phyloP scores from a whole-genome alignment of 148 eudicot species.

The Chenopodium quinoa region DNA sequence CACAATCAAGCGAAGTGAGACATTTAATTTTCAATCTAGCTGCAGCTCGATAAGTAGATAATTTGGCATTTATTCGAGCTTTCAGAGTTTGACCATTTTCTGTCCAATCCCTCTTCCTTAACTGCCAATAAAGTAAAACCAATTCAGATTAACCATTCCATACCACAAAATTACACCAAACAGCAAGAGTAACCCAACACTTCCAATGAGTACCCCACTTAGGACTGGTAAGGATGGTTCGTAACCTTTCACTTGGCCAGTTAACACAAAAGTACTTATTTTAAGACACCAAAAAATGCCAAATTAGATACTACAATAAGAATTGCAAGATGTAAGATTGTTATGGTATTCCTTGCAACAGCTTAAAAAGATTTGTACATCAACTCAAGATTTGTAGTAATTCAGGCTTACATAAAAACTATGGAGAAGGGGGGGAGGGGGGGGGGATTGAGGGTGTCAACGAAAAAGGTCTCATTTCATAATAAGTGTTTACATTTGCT shows the following conservation, averaged over 20 bases:
- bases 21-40: slow-evolving; percentile 58
- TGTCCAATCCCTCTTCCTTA: slow-evolving; percentile 91
- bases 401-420: too few relatives aligned
- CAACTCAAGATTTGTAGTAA: too few relatives aligned
- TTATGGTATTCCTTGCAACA: too few relatives aligned
- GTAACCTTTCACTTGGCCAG: neutral
- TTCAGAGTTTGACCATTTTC: slow-evolving; percentile 75
- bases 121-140: slow-evolving; percentile 47
- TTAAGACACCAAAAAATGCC: neutral
- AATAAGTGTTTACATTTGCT: neutral
- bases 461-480: neutral
- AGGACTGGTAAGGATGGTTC: neutral
- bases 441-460: too few relatives aligned
- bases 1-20: slow-evolving; percentile 59
- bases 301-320: neutral
- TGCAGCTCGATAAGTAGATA: slow-evolving; percentile 72
- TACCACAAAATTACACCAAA: neutral
- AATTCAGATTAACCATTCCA: neutral
- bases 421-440: too few relatives aligned
- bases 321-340: too few relatives aligned
- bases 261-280: neutral
- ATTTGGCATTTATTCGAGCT: slow-evolving; percentile 69
- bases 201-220: neutral
- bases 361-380: too few relatives aligned
- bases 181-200: neutral